A percentile compares a stretch with the other conserved stretches of the same genome.
Conservation (phyloP, 768 basidiomycete genomes). For the Boletus sp. region DNA sequence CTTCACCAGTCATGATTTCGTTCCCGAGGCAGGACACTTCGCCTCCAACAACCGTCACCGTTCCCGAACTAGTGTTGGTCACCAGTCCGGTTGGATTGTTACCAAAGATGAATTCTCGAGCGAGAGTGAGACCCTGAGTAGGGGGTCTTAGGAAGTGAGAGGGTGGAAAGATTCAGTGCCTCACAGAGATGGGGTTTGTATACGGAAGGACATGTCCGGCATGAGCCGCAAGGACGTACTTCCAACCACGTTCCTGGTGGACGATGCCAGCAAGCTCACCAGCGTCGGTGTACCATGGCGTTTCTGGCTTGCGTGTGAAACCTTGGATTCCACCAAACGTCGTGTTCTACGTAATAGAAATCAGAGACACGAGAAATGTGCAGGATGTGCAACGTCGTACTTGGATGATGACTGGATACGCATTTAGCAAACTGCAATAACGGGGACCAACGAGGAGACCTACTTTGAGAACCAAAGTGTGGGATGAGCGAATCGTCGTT, state of each 20-base stretch:
- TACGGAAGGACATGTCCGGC: constrained; percentile 38
- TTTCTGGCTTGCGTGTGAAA: constrained; percentile 64
- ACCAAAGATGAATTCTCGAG: constrained; percentile 32
- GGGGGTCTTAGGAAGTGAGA: neutral
- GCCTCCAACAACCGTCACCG: constrained; percentile 42
- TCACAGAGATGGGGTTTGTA: constrained; percentile 42
- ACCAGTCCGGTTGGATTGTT: constrained; percentile 58
- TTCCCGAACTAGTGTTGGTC: constrained; percentile 25
- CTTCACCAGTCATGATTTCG: constrained; percentile 51
- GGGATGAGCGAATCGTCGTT: constrained; percentile 65
- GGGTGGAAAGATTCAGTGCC: constrained; percentile 13
- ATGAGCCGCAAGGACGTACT: constrained; percentile 38
- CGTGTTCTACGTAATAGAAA: constrained; percentile 51
- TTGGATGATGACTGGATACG: constrained; percentile 49
- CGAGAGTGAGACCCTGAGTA: constrained; percentile 52
- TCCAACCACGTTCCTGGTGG: constrained; percentile 67
- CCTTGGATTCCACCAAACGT: constrained; percentile 77
- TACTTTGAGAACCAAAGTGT: constrained; percentile 62
- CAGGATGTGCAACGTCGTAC: constrained; percentile 23
- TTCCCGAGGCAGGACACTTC: constrained; percentile 44
- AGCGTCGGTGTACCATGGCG: constrained; percentile 58
- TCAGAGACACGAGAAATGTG: neutral
- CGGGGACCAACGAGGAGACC: constrained; percentile 5
- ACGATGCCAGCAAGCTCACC: constrained; percentile 64
- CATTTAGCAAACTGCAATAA: constrained; percentile 1